Percentiles rank a stretch among this genome's conserved stretches.
Conservation (phyloP, 495 filamentous ascomycete species). For the Aspergillus coremiiformis region DNA sequence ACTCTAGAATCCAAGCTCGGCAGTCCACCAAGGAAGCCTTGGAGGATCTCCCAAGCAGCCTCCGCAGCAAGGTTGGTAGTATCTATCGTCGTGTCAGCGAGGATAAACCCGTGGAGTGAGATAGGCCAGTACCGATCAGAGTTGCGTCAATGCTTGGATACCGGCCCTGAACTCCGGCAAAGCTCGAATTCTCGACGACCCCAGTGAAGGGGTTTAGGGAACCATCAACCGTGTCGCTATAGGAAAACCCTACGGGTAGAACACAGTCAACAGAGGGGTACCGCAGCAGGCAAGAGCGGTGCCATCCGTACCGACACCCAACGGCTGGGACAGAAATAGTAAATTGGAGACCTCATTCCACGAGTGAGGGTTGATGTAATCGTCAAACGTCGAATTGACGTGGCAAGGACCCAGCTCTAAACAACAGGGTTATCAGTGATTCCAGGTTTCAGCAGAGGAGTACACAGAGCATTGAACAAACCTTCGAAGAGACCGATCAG, state of each 20-base stretch:
- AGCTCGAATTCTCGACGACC: slow-evolving; percentile 33
- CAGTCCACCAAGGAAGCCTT: slow-evolving; percentile 47
- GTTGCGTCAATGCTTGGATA: slow-evolving; percentile 43
- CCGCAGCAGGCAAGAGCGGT: neutral
- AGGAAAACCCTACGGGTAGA: slow-evolving; percentile 44
- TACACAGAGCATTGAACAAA: slow-evolving; percentile 16
- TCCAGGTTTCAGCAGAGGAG: slow-evolving; percentile 25
- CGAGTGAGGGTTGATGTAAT: slow-evolving; percentile 51
- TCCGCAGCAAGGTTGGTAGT: slow-evolving; percentile 49
- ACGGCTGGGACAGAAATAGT: slow-evolving; percentile 64
- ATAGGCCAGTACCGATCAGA: slow-evolving; percentile 24
- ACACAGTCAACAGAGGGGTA: neutral
- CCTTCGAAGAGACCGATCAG: slow-evolving; percentile 66
- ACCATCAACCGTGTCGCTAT: slow-evolving; percentile 33
- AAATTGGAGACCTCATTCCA: slow-evolving; percentile 71
- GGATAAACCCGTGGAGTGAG: slow-evolving; percentile 24
- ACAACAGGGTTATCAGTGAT: slow-evolving; percentile 5
- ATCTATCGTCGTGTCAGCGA: slow-evolving; percentile 15
- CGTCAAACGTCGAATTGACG: slow-evolving; percentile 45
- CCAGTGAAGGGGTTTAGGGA: slow-evolving; percentile 42
- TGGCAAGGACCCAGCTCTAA: slow-evolving; percentile 54
- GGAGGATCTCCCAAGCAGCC: slow-evolving; percentile 52
- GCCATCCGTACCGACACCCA: slow-evolving; percentile 41
- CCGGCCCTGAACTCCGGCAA: slow-evolving; percentile 38
- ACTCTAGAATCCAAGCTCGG: slow-evolving; percentile 42